Conservation (phyloP, 2,329 filamentous ascomycete genomes). For the Claviceps maximensis region DNA sequence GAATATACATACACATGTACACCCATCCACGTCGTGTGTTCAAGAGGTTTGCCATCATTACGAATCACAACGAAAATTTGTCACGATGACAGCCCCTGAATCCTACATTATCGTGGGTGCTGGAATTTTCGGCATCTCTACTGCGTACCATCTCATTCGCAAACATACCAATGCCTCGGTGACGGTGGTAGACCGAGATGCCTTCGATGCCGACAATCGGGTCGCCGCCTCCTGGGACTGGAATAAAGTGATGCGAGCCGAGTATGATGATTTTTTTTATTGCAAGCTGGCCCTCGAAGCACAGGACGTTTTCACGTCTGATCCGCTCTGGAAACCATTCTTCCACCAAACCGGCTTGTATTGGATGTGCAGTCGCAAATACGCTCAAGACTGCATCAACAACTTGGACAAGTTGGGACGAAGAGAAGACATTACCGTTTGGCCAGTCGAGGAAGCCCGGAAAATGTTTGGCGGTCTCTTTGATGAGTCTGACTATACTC, state of each 20-base stretch:
- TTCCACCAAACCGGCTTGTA: constrained; percentile 50
- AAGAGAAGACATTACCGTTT: constrained; percentile 26
- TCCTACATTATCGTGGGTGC: constrained; percentile 49
- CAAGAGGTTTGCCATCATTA: no score
- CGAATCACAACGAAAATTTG: not conserved
- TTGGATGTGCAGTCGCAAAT: constrained; percentile 38
- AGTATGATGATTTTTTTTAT: constrained; percentile 53
- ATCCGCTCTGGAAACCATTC: constrained; percentile 40
- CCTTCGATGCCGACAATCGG: constrained; percentile 31
- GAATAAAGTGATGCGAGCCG: constrained; percentile 59
- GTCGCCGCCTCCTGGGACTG: constrained; percentile 57
- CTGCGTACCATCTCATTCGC: constrained; percentile 47
- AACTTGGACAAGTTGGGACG: constrained; percentile 36
- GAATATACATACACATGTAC: not conserved
- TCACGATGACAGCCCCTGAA: constrained; percentile 10
- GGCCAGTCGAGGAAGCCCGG: constrained; percentile 30
- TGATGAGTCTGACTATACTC: constrained; percentile 44
- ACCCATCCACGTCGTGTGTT: not conserved
- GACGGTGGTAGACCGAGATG: constrained; percentile 44
- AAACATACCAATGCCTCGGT: constrained; percentile 35
- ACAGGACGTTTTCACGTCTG: constrained; percentile 44
- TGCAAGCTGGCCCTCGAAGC: constrained; percentile 52
- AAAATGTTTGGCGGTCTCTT: constrained; percentile 46
- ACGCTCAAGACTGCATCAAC: constrained; percentile 36
- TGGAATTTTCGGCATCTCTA: constrained; percentile 53